Evolutionary conservation across 306 rosid species (phyloP).

Genomic region (Cucumis sativus): DNA sequence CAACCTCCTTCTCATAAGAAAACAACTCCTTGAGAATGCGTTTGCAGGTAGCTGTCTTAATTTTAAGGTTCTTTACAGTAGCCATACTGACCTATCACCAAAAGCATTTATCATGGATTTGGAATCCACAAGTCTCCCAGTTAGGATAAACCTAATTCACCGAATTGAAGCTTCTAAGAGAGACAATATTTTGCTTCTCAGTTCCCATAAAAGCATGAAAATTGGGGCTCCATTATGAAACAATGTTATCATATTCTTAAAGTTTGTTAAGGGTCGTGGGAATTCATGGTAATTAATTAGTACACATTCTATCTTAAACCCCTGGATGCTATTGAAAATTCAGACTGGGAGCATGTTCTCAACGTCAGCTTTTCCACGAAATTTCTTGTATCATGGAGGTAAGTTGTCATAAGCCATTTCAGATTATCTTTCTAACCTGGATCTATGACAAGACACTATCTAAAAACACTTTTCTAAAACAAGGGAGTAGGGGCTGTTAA

Average conservation of each 20-base stretch:
- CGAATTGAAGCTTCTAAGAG: background rate
- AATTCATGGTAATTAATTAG: background rate
- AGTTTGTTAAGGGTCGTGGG: background rate
- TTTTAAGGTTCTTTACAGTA: constrained; percentile 50
- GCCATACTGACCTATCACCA: constrained; percentile 33
- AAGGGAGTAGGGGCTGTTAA: no score
- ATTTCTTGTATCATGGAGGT: background rate
- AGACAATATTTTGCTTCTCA: background rate
- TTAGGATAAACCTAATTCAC: background rate
- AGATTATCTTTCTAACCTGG: no score
- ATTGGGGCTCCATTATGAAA: background rate
- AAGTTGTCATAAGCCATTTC: background rate
- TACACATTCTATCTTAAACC: background rate
- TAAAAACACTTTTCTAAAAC: no score
- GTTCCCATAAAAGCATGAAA: background rate
- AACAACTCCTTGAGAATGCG: constrained; percentile 66
- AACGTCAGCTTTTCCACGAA: background rate
- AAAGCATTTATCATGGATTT: background rate
- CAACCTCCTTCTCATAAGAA: constrained; percentile 80
- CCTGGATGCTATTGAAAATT: background rate
- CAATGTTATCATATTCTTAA: background rate
- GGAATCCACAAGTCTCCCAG: background rate
- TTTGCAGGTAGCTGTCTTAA: constrained; percentile 72
- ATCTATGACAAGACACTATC: no score
- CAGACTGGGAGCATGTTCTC: background rate